phyloP scores from a whole-genome alignment of 2,329 filamentous ascomycete species.

The Aspergillus vadensis region DNA sequence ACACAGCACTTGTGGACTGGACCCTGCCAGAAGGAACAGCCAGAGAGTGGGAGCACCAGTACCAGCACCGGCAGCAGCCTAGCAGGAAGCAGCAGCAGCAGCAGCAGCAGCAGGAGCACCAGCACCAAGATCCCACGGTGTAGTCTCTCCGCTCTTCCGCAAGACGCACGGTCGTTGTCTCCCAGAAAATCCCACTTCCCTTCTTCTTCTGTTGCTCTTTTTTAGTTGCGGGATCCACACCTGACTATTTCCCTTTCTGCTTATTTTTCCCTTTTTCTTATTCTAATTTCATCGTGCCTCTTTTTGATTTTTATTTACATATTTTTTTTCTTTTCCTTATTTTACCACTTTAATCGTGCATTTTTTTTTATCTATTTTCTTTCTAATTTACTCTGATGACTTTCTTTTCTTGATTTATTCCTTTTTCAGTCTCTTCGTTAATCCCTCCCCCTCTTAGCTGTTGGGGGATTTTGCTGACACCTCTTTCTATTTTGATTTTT shows the following conservation, averaged over 20 bases:
- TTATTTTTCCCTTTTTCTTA: constrained; percentile 1
- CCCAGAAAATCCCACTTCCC: constrained; percentile 18
- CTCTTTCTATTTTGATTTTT: not conserved
- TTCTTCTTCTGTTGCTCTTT: constrained; percentile 7
- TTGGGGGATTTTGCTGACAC: constrained; percentile 2
- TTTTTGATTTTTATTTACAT: not conserved
- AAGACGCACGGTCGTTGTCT: constrained; percentile 21
- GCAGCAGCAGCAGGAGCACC: constrained; percentile 5
- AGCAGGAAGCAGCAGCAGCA: constrained; percentile 7
- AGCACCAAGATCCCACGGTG: constrained; percentile 17
- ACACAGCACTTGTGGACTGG: constrained; percentile 14
- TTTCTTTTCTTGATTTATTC: not conserved
- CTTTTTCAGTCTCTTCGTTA: not conserved
- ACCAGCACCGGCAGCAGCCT: not conserved
- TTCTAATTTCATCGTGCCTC: not conserved
- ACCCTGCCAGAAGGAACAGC: constrained; percentile 12
- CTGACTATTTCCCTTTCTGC: constrained; percentile 11
- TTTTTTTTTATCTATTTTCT: no score
- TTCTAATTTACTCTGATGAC: not conserved
- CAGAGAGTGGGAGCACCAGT: constrained; percentile 6
- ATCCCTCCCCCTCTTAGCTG: constrained; percentile 1
- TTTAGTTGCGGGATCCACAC: constrained; percentile 19
- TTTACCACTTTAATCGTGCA: not conserved
- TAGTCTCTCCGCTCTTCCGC: constrained; percentile 22
- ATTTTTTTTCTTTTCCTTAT: not conserved